Conservation (phyloP, 371 early-diverging fungal species). For the Lichtheimia corymbifera region DNA sequence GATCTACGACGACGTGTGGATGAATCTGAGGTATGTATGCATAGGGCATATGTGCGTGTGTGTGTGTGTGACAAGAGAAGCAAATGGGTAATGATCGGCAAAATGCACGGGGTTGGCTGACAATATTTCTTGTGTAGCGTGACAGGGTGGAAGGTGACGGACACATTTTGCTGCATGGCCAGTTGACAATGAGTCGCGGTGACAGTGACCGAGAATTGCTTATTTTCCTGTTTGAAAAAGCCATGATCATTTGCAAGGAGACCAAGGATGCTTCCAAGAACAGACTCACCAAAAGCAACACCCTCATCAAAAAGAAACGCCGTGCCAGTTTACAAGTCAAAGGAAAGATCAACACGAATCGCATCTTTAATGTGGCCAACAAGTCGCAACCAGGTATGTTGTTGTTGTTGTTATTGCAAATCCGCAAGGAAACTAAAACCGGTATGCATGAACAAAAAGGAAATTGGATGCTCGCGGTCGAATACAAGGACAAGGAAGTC, state of each 20-base stretch:
- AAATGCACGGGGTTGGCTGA: neutral
- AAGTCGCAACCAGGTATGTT: constrained; percentile 22
- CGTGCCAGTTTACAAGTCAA: constrained; percentile 70
- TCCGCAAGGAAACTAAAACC: constrained; percentile 7
- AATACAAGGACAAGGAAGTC: constrained; percentile 80
- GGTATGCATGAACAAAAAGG: constrained; percentile 18
- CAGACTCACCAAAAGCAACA: constrained; percentile 42
- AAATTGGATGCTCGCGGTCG: constrained; percentile 66
- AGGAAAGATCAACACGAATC: constrained; percentile 66
- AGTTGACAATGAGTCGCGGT: constrained; percentile 74
- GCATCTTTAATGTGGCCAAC: constrained; percentile 23
- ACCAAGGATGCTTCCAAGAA: constrained; percentile 49
- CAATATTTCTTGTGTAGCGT: constrained; percentile 7
- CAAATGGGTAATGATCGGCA: no score
- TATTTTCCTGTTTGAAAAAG: constrained; percentile 87
- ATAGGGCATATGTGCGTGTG: neutral
- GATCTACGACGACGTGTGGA: constrained; percentile 76
- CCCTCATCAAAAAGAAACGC: constrained; percentile 39
- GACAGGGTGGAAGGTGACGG: constrained; percentile 67
- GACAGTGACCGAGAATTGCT: constrained; percentile 78
- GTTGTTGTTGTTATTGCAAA: neutral
- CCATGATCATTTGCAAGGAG: constrained; percentile 88
- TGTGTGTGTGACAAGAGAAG: no score
- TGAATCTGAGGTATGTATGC: constrained; percentile 31
- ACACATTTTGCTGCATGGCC: constrained; percentile 79